These are phyloP conservation scores for Tricharina praecox DNA, from an alignment of 495 filamentous ascomycete genomes.

Conservation along the genomic window DNA sequence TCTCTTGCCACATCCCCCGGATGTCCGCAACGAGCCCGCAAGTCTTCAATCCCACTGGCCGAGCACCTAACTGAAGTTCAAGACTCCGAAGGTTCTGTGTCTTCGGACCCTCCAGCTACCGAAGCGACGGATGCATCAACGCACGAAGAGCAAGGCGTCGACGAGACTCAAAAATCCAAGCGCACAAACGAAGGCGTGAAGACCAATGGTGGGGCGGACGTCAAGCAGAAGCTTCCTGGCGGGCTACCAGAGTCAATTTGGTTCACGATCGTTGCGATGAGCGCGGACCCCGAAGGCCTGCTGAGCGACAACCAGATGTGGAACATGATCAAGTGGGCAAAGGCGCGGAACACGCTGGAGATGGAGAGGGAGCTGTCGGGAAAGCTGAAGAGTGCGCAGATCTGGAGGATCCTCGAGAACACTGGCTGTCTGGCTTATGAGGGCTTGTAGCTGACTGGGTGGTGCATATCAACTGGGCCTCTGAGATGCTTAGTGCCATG, in stretches of 20 bases:
- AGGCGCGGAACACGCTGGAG: slow-evolving; percentile 18
- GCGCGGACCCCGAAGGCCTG: slow-evolving; percentile 14
- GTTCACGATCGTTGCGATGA: slow-evolving; percentile 16
- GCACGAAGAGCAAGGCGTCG: background rate
- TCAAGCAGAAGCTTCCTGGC: slow-evolving; percentile 8
- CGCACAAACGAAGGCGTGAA: too few species aligned
- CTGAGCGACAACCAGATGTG: slow-evolving; percentile 15
- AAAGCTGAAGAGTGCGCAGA: slow-evolving; percentile 16
- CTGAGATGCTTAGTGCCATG: too few species aligned
- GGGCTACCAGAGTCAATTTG: slow-evolving; percentile 14
- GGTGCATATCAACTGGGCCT: too few species aligned
- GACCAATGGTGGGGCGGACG: too few species aligned
- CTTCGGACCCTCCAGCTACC: background rate
- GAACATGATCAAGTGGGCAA: slow-evolving; percentile 19
- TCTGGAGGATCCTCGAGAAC: slow-evolving; percentile 19
- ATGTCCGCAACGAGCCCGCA: too few species aligned
- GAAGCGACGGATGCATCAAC: background rate
- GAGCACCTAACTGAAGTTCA: background rate
- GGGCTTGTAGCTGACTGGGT: too few species aligned
- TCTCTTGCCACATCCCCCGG: too few species aligned
- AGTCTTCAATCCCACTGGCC: too few species aligned
- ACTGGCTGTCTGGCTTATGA: slow-evolving; percentile 20
- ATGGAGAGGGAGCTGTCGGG: slow-evolving; percentile 18
- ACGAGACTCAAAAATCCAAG: too few species aligned
- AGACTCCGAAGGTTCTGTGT: background rate